phyloP scores from a whole-genome alignment of 2,329 filamentous ascomycete species.

The Ploettnerulaceae sp. region DNA sequence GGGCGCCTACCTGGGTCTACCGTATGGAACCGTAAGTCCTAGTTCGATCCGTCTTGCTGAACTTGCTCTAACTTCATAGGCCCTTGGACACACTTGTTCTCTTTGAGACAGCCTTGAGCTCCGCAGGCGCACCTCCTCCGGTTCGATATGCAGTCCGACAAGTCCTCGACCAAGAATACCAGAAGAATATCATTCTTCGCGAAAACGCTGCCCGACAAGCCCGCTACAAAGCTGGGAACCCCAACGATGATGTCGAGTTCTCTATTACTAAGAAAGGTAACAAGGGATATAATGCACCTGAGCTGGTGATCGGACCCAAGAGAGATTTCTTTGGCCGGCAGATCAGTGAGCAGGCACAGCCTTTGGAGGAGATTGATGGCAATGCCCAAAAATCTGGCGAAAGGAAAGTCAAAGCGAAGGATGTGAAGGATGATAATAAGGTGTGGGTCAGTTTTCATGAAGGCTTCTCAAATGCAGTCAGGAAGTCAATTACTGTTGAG shows the following conservation, averaged over 20 bases:
- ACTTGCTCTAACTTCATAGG: constrained; percentile 31
- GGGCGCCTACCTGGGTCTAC: constrained; percentile 70
- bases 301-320: constrained; percentile 45
- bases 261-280: constrained; percentile 24
- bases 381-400: constrained; percentile 59
- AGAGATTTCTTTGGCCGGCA: constrained; percentile 83
- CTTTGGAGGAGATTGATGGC: constrained; percentile 40
- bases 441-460: constrained; percentile 90
- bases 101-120: constrained; percentile 64
- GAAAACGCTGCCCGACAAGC: constrained; percentile 63
- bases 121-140: constrained; percentile 55
- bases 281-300: constrained; percentile 22
- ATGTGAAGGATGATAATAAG: constrained; percentile 46
- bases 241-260: constrained; percentile 33
- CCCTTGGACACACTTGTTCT: constrained; percentile 72
- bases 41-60: background rate
- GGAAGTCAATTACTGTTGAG: constrained; percentile 76
- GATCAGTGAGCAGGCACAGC: constrained; percentile 44
- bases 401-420: constrained; percentile 32
- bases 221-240: constrained; percentile 52
- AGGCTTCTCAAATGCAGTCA: constrained; percentile 86
- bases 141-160: constrained; percentile 91
- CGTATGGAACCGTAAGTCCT: constrained; percentile 84
- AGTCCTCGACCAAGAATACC: constrained; percentile 86
- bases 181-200: constrained; percentile 63